Evolutionary conservation across 306 rosid species (phyloP).

Genomic region (Glycine tomentella): DNA sequence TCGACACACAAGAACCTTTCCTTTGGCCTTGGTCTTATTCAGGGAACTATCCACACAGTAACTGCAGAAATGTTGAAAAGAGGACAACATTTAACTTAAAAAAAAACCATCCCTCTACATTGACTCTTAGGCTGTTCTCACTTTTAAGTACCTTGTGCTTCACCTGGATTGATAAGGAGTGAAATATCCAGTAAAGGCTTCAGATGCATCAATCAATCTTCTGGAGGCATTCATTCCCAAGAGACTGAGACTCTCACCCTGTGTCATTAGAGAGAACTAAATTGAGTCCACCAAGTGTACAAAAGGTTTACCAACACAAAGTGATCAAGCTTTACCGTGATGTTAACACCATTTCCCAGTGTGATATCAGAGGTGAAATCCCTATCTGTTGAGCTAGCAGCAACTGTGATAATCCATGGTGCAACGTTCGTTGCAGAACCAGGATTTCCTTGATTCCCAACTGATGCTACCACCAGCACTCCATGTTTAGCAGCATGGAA

Average conservation of each 20-base stretch:
- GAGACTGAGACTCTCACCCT: conserved; percentile 79
- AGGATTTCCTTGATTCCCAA: conserved; percentile 70
- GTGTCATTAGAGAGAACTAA: conserved; percentile 28
- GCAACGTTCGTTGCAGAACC: conserved; percentile 80
- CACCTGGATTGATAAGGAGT: conserved; percentile 97
- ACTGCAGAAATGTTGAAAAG: conserved; percentile 53
- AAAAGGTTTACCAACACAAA: conserved; percentile 29
- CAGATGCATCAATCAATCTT: conserved; percentile 69
- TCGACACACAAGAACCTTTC: conserved; percentile 82
- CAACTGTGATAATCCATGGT: conserved; percentile 82
- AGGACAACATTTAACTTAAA: conserved; percentile 39
- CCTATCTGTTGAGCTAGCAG: conserved; percentile 83
- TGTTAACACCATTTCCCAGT: conserved; percentile 59
- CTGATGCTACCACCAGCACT: conserved; percentile 74
- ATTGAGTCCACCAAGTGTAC: conserved; percentile 21
- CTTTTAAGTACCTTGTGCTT: conserved; percentile 73
- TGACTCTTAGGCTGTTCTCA: conserved; percentile 42
- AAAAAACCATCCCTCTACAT: conserved; percentile 40
- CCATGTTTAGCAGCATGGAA: conserved; percentile 80
- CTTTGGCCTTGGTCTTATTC: conserved; percentile 69
- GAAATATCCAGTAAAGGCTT: conserved; percentile 79
- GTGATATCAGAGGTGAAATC: conserved; percentile 73
- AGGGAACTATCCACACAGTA: conserved; percentile 80
- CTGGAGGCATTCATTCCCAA: conserved; percentile 65
- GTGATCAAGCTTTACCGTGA: conserved; percentile 58